These are phyloP conservation scores for Suillus occidentalis DNA, from an alignment of 768 basidiomycete species.

Conservation along the genomic window DNA sequence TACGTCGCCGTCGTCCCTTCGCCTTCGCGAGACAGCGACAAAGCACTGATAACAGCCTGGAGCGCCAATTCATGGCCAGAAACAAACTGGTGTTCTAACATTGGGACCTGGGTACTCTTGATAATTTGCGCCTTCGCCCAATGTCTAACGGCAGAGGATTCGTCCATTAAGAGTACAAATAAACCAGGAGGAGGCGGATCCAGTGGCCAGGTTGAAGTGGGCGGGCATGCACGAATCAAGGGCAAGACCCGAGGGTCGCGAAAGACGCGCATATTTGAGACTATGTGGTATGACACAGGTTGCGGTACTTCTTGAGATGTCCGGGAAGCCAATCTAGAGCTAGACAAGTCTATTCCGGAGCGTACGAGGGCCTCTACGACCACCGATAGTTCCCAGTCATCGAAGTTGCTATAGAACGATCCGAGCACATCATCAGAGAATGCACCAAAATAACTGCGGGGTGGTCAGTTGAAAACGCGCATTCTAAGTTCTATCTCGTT, in stretches of 20 bases:
- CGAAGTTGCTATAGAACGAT: conserved; percentile 62
- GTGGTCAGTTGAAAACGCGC: conserved; percentile 17
- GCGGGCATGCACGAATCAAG: conserved; percentile 26
- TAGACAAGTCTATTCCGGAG: conserved; percentile 24
- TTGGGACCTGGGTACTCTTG: conserved; percentile 41
- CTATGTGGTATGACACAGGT: conserved; percentile 58
- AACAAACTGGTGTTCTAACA: conserved; percentile 48
- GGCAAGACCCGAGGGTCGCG: conserved; percentile 48
- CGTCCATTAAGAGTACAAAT: conserved; percentile 56
- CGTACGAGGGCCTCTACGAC: conserved; percentile 49
- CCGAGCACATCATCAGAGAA: conserved; percentile 51
- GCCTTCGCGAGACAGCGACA: conserved; percentile 27
- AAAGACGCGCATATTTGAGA: conserved; percentile 62
- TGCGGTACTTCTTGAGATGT: conserved; percentile 34
- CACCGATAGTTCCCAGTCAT: conserved; percentile 61
- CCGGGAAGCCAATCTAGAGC: conserved; percentile 6
- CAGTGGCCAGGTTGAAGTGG: conserved; percentile 49
- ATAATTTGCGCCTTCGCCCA: conserved; percentile 58
- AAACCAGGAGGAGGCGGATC: conserved; percentile 61
- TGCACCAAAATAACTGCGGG: conserved; percentile 68
- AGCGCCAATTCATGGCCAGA: conserved; percentile 48
- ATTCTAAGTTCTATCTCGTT: conserved; percentile 5
- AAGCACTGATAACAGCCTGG: conserved; percentile 36
- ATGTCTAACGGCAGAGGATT: conserved; percentile 46
- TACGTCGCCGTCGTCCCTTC: conserved; percentile 1